Base-by-base conservation (phyloP, 148 eudicot genomes). In the Chenopodium formosanum region DNA sequence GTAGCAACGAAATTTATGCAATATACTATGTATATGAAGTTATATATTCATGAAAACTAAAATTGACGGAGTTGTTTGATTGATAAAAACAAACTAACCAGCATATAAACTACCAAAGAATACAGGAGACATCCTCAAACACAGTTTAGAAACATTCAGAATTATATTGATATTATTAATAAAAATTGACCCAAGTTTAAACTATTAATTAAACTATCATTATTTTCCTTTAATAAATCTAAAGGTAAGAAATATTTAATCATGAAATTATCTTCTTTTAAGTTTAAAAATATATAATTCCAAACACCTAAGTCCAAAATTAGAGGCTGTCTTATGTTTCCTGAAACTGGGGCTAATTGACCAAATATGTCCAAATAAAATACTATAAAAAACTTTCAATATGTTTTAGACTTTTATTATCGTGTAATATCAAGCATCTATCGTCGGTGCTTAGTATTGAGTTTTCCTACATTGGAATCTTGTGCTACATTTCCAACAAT, bases 91-190 rank as follows among this genome's bases (percentile, higher is more conserved):
- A 25, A 11, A 12, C 17, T 16, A 19, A 34, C 12, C 20, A 70
- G 48, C 48, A 17, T 22, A 69, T 9, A 1, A 69, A 1, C 0
- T 7, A 16, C 46, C 70, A 67, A 11, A 27, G 2, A 69, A 32
- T 40, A 70, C 25, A 19, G 74, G n/a, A 70, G 74, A 70, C 13
- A 70, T 69, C 73, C 74, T 70, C 44, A 40, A 40, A 40, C 44
- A 6, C 44, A 40, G 8, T 40, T 40, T 6, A 37, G 44, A 37
- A 37, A 37, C 44, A 6, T 6, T 37, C 44, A 37, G 44, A 37
- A 37, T 37, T 37, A 37, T 37, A 16, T 53, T 14, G 20, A 19
- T 70, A 70, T 37, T 40, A 20, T 20, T 7, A 40, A 1, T 40
- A 27, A 70, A 37, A 70, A 70, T 17, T 37, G 48, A 22, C 13